Base-by-base conservation (phyloP, 2,329 filamentous ascomycete genomes). In the Plectosphaerella sp. region DNA sequence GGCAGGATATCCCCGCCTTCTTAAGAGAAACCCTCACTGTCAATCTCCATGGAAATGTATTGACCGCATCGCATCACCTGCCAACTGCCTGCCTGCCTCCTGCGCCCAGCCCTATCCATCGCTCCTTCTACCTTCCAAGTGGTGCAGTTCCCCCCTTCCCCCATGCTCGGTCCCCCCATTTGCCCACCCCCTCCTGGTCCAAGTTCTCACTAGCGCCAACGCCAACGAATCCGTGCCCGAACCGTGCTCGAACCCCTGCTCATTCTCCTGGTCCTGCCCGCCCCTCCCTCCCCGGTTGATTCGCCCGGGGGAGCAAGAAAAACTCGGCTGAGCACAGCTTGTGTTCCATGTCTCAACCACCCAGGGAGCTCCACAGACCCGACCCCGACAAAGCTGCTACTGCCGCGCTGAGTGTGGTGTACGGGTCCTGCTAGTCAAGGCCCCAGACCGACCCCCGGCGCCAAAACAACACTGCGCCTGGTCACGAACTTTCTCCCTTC, bases 201-300 rank as follows among this genome's bases (percentile, higher is more conserved):
- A 33, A 33, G 28, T 54, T 56, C 55, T 54, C 55, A 56, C 55
- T 57, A 57, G 54, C 55, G 55, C 54, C 51, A 57, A 52, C 55
- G 55, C 54, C 51, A 56, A 54, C 55, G 54, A 57, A 52, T 54
- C 54, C 54, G 49, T 52, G 51, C 55, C 46, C 36, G 51, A 37
- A 53, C 53, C 55, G 53, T 53, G 53, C 51, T 51, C 46, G 42
- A 33, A 33, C 28, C 28, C 28, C 28, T 33, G 28, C 28, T 33
- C 28, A 22, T 22, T 12, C 28, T 33, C 28, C 28, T 33, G 28
- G 22, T 22, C 22, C 28, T 12, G 28, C 28, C 28, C 28, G 4
- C 28, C 16, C 41, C 41, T 8, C 41, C 18, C n/a, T 45, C 49
- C 55, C 53, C 55, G 54, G 55, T 53, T 56, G 53, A 54, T 57